Percentiles rank a stretch among this genome's conserved stretches.
phyloP scores from a whole-genome alignment of 2,329 filamentous ascomycete genomes.

The Colletotrichum melonis region DNA sequence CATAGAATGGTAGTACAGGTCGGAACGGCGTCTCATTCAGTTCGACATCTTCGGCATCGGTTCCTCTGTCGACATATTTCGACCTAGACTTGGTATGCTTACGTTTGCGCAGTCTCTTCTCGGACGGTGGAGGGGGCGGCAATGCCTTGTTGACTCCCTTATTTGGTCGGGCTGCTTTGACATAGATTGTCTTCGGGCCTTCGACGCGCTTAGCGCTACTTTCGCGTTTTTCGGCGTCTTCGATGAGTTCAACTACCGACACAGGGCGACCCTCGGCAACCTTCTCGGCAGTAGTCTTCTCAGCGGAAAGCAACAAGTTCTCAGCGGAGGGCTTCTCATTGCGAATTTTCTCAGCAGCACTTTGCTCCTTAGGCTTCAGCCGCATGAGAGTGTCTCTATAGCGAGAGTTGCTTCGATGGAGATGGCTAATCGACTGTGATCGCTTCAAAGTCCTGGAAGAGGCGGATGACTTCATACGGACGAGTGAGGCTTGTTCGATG shows the following conservation, averaged over 20 bases:
- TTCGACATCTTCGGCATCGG: slow-evolving; percentile 45
- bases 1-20: slow-evolving; percentile 62
- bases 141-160: slow-evolving; percentile 44
- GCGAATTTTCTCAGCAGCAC: slow-evolving; percentile 5
- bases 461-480: slow-evolving; percentile 48
- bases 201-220: slow-evolving; percentile 42
- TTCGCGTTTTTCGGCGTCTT: slow-evolving; percentile 37
- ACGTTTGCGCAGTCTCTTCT: slow-evolving; percentile 28
- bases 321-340: background rate
- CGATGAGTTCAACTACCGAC: slow-evolving; percentile 42
- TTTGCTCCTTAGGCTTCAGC: background rate
- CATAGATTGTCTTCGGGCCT: slow-evolving; percentile 45
- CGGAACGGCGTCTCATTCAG: slow-evolving; percentile 45
- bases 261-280: slow-evolving; percentile 37
- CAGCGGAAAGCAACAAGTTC: background rate
- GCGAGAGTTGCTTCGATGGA: slow-evolving; percentile 44
- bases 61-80: slow-evolving; percentile 34
- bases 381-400: slow-evolving; percentile 42
- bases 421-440: slow-evolving; percentile 52
- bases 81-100: slow-evolving; percentile 40
- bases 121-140: slow-evolving; percentile 38
- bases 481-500: slow-evolving; percentile 52
- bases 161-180: slow-evolving; percentile 44
- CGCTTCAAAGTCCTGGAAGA: slow-evolving; percentile 42
- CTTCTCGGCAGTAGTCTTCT: slow-evolving; percentile 12